These are phyloP conservation scores for Chernovozyma aurita DNA, from an alignment of 1,139 yeast genomes.

Conservation along the genomic window DNA sequence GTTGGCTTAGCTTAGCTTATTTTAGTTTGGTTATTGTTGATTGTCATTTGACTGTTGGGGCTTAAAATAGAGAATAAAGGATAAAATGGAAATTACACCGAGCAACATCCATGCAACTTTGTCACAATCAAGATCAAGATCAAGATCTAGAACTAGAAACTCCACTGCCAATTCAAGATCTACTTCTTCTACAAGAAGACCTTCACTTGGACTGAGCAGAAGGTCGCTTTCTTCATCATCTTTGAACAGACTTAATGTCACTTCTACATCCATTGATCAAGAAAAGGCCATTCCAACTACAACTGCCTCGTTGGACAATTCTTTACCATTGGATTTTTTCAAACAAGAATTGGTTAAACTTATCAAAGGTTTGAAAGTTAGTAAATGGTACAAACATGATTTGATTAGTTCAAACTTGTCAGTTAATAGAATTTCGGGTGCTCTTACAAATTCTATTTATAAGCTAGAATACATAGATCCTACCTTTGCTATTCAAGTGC, in stretches of 20 bases:
- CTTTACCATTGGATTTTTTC: conserved; percentile 78
- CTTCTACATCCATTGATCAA: conserved; percentile 24
- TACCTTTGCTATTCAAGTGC: conserved; percentile 11
- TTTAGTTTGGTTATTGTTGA: no score
- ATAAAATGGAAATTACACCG: conserved; percentile 27
- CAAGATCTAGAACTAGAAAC: conserved; percentile 35
- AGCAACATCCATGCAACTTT: conserved; percentile 13
- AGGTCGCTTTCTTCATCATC: conserved; percentile 32
- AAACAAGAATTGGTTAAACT: conserved; percentile 74
- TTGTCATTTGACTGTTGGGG: no score
- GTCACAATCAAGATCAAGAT: conserved; percentile 27
- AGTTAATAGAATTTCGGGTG: conserved; percentile 72
- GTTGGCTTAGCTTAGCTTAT: no score
- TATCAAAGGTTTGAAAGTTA: conserved; percentile 58
- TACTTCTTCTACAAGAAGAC: conserved; percentile 34
- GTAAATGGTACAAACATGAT: conserved; percentile 67
- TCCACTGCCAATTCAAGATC: conserved; percentile 34
- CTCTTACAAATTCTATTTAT: conserved; percentile 87
- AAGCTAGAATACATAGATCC: conserved; percentile 43
- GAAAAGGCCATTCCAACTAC: conserved; percentile 35
- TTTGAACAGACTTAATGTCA: conserved; percentile 19
- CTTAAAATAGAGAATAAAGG: no score
- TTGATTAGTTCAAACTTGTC: conserved; percentile 41
- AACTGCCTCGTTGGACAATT: conserved; percentile 52
- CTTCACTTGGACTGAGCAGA: conserved; percentile 23